Conservation (phyloP, 2,329 filamentous ascomycete species). For the Aspergillus flavus region DNA sequence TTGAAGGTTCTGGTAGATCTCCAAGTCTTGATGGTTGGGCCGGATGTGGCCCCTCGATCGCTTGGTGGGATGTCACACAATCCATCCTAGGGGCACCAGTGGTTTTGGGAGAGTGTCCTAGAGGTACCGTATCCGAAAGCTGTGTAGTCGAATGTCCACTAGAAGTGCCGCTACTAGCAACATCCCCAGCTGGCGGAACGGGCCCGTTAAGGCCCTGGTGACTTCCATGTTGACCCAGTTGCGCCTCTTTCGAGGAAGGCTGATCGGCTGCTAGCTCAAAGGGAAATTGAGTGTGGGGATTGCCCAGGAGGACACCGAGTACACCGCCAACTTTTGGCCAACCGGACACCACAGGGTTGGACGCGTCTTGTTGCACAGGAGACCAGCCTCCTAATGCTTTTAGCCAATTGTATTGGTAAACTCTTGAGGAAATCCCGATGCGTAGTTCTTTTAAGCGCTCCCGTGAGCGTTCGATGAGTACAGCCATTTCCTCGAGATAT, state of each 20-base stretch:
- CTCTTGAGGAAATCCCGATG: constrained; percentile 65
- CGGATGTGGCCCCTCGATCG: neutral
- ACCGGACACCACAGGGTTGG: constrained; percentile 14
- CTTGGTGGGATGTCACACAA: neutral
- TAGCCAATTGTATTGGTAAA: constrained; percentile 31
- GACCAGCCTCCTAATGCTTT: constrained; percentile 24
- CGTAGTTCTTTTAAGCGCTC: constrained; percentile 69
- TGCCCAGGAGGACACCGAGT: constrained; percentile 32
- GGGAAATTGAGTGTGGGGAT: constrained; percentile 4
- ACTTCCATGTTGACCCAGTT: neutral
- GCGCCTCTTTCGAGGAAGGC: constrained; percentile 9
- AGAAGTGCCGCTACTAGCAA: neutral
- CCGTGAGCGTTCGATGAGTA: constrained; percentile 72
- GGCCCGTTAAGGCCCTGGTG: neutral
- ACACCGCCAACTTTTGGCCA: constrained; percentile 40
- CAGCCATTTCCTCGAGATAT: constrained; percentile 80
- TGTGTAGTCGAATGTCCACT: neutral
- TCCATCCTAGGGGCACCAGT: neutral
- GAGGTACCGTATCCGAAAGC: neutral
- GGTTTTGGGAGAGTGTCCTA: neutral
- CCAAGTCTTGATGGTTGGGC: neutral
- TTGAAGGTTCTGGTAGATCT: constrained; percentile 9
- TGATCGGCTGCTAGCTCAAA: neutral
- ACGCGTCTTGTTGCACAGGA: constrained; percentile 14
- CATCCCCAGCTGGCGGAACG: neutral